phyloP scores from a whole-genome alignment of 257 asterid species.

The Solanum bulbocastanum region DNA sequence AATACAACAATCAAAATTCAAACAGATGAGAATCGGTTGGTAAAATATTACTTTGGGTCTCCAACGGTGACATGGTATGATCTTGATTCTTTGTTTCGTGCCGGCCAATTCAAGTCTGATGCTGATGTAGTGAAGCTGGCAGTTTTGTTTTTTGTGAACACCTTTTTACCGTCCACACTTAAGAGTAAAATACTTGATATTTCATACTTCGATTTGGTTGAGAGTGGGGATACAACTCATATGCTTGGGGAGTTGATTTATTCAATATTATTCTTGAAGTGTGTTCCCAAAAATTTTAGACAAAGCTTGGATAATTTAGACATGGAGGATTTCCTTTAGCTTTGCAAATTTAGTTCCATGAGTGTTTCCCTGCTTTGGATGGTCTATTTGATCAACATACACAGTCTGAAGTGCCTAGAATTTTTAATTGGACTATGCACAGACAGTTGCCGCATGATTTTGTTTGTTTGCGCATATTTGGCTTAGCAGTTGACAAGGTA shows the following conservation, averaged over 20 bases:
- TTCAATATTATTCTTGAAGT: background rate
- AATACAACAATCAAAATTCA: background rate
- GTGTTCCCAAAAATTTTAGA: background rate
- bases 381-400: background rate
- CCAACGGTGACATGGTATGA: background rate
- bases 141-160: too few relatives aligned
- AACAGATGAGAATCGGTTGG: background rate
- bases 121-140: rapidly evolving
- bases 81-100: too few relatives aligned
- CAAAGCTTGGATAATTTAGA: background rate
- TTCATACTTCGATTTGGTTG: background rate
- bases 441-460: background rate
- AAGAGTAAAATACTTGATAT: background rate
- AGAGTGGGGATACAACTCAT: background rate
- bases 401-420: background rate
- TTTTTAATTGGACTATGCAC: background rate
- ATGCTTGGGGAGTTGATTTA: background rate
- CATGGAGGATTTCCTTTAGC: background rate
- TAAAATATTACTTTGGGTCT: too few relatives aligned
- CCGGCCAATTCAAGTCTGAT: background rate
- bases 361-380: background rate
- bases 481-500: too few relatives aligned
- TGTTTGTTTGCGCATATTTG: too few relatives aligned
- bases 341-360: too few relatives aligned
- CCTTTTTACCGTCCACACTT: too few relatives aligned